Conservation (phyloP, 495 filamentous ascomycete species). For the Xylona heveae region DNA sequence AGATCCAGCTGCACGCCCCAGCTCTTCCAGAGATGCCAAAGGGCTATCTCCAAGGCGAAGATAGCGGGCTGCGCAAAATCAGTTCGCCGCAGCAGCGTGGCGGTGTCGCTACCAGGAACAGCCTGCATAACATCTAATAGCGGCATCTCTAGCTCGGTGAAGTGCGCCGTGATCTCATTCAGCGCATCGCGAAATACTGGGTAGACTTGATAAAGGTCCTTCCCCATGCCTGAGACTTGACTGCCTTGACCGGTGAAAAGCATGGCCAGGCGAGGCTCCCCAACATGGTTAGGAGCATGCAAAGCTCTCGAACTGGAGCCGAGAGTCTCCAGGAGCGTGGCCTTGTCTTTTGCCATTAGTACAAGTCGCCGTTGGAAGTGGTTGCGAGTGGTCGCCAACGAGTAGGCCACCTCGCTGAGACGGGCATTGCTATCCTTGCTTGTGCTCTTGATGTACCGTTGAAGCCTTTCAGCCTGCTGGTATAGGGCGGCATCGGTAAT, state of each 20-base stretch:
- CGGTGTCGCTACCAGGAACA: slow-evolving; percentile 8
- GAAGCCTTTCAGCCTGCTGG: too few species aligned
- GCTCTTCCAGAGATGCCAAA: slow-evolving; percentile 10
- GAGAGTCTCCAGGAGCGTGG: too few species aligned
- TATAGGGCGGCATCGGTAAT: too few species aligned
- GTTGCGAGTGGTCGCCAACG: too few species aligned
- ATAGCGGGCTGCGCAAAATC: slow-evolving; percentile 11
- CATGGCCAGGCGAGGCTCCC: too few species aligned
- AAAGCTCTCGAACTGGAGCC: too few species aligned
- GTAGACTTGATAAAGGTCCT: slow-evolving; percentile 6
- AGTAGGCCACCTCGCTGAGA: too few species aligned
- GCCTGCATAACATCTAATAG: slow-evolving; percentile 8
- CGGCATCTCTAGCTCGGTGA: slow-evolving; percentile 9
- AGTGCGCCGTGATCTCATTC: slow-evolving; percentile 3
- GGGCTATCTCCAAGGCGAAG: slow-evolving; percentile 10
- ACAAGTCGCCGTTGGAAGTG: too few species aligned
- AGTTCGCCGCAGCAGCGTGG: slow-evolving; percentile 7
- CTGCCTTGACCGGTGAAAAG: slow-evolving; percentile 11
- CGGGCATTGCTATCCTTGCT: too few species aligned
- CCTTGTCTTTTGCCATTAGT: too few species aligned
- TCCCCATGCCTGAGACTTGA: slow-evolving; percentile 10
- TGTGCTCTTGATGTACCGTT: too few species aligned
- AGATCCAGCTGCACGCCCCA: slow-evolving; percentile 8
- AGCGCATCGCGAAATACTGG: slow-evolving; percentile 5
- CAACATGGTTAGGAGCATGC: too few species aligned